A percentile compares a stretch with the other conserved stretches of the same genome.
These are phyloP conservation scores for Trifolium fragiferum DNA, from an alignment of 306 rosid genomes.

Conservation along the genomic window DNA sequence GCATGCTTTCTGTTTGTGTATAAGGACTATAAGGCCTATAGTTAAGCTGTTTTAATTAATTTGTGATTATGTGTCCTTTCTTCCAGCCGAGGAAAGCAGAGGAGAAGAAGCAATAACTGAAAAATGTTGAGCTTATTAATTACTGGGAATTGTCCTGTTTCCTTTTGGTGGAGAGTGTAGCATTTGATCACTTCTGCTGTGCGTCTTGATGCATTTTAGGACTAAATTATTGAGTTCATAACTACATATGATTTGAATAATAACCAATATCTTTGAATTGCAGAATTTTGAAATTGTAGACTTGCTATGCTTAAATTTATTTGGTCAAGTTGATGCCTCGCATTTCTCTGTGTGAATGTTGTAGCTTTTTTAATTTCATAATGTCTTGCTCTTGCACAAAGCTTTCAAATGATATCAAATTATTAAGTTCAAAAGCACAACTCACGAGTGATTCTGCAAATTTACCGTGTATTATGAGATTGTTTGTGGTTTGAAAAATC, in stretches of 20 bases:
- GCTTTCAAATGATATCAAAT: slow-evolving; percentile 25
- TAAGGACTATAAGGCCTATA: not conserved
- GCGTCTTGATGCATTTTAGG: slow-evolving; percentile 31
- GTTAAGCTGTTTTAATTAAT: slow-evolving; percentile 17
- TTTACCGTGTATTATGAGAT: not conserved
- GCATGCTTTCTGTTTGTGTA: not conserved
- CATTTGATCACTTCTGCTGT: slow-evolving; percentile 18
- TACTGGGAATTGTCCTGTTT: slow-evolving; percentile 22
- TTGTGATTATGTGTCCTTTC: slow-evolving; percentile 27
- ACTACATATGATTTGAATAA: slow-evolving; percentile 33
- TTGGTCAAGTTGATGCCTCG: slow-evolving; percentile 11
- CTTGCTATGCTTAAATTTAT: slow-evolving; percentile 19
- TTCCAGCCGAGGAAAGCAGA: slow-evolving; percentile 95
- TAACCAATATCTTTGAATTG: slow-evolving; percentile 24
- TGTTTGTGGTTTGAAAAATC: not conserved
- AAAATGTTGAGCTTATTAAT: slow-evolving; percentile 13
- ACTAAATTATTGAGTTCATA: slow-evolving; percentile 25
- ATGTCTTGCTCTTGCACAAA: slow-evolving; percentile 13
- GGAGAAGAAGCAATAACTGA: slow-evolving; percentile 71
- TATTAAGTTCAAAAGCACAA: slow-evolving; percentile 24
- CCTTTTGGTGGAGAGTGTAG: slow-evolving; percentile 30
- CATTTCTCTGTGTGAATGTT: slow-evolving; percentile 4
- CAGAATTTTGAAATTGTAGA: slow-evolving; percentile 32
- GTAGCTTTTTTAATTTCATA: not conserved
- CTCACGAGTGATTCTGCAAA: not conserved